These are phyloP conservation scores for Purpureocillium lavendulum DNA, from an alignment of 2,329 filamentous ascomycete species.

Conservation along the genomic window DNA sequence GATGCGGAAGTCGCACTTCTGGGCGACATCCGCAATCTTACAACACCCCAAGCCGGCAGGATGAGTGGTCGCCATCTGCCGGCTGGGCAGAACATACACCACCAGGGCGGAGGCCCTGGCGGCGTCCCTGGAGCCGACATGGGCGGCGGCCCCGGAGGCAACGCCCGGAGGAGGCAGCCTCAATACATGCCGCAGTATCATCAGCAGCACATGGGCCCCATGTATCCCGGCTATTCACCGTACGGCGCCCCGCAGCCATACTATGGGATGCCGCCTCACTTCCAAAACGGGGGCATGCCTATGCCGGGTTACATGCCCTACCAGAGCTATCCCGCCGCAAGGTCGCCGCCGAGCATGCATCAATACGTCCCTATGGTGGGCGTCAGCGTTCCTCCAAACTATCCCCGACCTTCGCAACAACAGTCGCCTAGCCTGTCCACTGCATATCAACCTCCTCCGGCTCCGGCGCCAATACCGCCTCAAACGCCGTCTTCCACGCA, in stretches of 20 bases:
- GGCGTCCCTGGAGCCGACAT: conserved; percentile 25
- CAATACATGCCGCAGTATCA: conserved; percentile 29
- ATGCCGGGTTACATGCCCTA: conserved; percentile 40
- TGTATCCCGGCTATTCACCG: conserved; percentile 44
- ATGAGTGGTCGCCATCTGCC: conserved; percentile 72
- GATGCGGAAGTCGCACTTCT: conserved; percentile 24
- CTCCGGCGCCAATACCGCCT: conserved; percentile 32
- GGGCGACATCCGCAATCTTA: conserved; percentile 23
- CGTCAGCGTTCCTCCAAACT: conserved; percentile 35
- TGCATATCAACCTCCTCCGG: conserved; percentile 46
- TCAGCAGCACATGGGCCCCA: conserved; percentile 32
- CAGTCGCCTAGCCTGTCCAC: conserved; percentile 47
- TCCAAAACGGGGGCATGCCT: conserved; percentile 43
- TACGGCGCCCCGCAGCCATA: conserved; percentile 34
- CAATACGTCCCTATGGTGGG: conserved; percentile 46
- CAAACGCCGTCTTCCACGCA: conserved; percentile 47
- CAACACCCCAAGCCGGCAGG: conserved; percentile 57
- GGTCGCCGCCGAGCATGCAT: conserved; percentile 43
- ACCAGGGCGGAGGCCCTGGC: conserved; percentile 22
- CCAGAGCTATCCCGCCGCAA: conserved; percentile 33
- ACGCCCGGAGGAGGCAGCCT: conserved; percentile 27
- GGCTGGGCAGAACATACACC: conserved; percentile 59
- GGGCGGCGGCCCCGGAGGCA: conserved; percentile 24
- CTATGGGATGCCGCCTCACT: conserved; percentile 51
- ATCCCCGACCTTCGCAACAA: conserved; percentile 40